Evolutionary conservation across 2,329 filamentous ascomycete genomes (phyloP).

Genomic region (Phialophora chinensis): DNA sequence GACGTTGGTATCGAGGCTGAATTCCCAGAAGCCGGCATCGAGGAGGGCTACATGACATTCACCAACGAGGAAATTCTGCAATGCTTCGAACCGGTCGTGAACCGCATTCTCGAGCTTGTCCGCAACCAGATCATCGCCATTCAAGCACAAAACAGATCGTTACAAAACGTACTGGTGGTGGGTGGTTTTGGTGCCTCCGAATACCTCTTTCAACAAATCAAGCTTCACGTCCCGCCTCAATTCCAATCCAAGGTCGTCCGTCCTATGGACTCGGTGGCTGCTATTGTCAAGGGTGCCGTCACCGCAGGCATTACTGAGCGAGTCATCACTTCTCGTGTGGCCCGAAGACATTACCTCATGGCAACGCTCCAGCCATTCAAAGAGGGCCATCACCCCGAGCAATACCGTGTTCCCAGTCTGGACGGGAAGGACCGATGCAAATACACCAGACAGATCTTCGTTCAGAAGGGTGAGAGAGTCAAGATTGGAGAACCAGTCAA

Average conservation of each 20-base stretch:
- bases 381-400: constrained; percentile 96
- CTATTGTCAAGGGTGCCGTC: constrained; percentile 97
- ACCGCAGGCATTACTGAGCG: constrained; percentile 97
- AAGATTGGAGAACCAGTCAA: constrained; percentile 99
- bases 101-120: constrained; percentile 93
- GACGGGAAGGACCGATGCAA: constrained; percentile 99
- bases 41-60: constrained; percentile 99
- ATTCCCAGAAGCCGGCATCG: constrained; percentile 95
- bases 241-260: constrained; percentile 98
- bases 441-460: constrained; percentile 97
- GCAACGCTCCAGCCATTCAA: constrained; percentile 98
- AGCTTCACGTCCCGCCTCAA: constrained; percentile 95
- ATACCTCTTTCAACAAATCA: constrained; percentile 99
- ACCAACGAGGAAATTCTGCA: constrained; percentile 99
- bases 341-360: constrained; percentile 98
- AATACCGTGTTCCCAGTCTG: constrained; percentile 93
- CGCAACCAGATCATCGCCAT: constrained; percentile 99
- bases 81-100: constrained; percentile 98
- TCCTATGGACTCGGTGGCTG: constrained; percentile 97
- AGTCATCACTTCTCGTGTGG: constrained; percentile 94
- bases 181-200: constrained; percentile 98
- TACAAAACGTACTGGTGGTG: constrained; percentile 96
- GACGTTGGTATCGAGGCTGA: constrained; percentile 98
- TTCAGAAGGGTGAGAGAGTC: constrained; percentile 97
- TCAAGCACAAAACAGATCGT: constrained; percentile 89